These are phyloP conservation scores for Eleusine coracana DNA, from an alignment of 176 grass and related monocot genomes.

Conservation along the genomic window DNA sequence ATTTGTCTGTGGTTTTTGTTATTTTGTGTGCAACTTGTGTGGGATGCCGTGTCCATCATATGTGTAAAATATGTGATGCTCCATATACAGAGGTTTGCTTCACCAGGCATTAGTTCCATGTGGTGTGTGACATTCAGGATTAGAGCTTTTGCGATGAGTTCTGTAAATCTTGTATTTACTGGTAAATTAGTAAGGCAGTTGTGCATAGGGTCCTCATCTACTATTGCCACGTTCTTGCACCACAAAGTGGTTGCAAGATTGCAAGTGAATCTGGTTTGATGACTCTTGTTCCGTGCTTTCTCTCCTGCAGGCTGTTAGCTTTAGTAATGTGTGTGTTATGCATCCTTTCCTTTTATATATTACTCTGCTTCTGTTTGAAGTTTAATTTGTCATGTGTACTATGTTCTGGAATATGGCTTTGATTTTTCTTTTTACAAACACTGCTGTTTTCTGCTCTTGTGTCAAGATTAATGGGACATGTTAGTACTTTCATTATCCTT, in stretches of 20 bases:
- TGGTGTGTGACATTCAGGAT: neutral
- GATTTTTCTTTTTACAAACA: neutral
- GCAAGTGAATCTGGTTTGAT: neutral
- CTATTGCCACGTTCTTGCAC: neutral
- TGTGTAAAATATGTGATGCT: neutral
- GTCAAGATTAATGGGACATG: neutral
- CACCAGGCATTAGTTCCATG: conserved; percentile 2
- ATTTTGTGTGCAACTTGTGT: neutral
- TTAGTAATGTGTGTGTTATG: conserved; percentile 7
- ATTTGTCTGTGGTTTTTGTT: conserved; percentile 6
- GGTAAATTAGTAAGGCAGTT: neutral
- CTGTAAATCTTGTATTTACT: conserved; percentile 1
- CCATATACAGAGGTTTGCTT: neutral
- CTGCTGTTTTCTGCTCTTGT: neutral
- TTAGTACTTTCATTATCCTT: neutral
- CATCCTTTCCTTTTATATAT: conserved; percentile 3
- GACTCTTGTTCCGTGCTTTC: neutral
- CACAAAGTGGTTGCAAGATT: neutral
- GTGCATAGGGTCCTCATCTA: neutral
- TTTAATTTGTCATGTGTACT: neutral
- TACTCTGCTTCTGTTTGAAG: conserved; percentile 4
- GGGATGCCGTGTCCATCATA: neutral
- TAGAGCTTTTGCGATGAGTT: neutral
- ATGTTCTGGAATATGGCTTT: neutral
- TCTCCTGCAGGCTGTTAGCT: neutral